A percentile compares a stretch with the other conserved stretches of the same genome.
Conservation (phyloP, 352 stramenopile species). For the Globisporangium rhizosaccharum region DNA sequence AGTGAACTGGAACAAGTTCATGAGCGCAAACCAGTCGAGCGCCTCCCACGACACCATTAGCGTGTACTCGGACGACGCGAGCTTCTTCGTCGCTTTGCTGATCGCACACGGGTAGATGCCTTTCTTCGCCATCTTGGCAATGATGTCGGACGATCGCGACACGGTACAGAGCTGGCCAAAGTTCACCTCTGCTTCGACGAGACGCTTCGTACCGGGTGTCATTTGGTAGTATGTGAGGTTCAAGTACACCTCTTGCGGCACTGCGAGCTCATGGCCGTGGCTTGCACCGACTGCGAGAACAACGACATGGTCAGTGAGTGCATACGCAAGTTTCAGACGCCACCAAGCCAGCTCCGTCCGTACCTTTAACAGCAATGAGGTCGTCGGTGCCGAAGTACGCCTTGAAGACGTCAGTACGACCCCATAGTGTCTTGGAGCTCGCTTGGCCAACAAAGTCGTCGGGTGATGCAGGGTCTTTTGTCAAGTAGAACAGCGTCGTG, state of each 20-base stretch:
- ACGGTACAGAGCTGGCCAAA: slow-evolving; percentile 77
- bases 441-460: slow-evolving; percentile 55
- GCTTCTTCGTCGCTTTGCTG: slow-evolving; percentile 54
- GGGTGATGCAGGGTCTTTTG: slow-evolving; percentile 52
- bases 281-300: slow-evolving; percentile 27
- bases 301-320: background rate
- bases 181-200: slow-evolving; percentile 60
- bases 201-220: slow-evolving; percentile 46
- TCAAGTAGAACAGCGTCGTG: slow-evolving; percentile 89
- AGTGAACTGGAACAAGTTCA: slow-evolving; percentile 96
- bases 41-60: slow-evolving; percentile 88
- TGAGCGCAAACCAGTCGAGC: slow-evolving; percentile 91
- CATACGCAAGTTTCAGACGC: background rate
- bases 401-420: slow-evolving; percentile 42
- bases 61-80: slow-evolving; percentile 72
- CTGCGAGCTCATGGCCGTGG: slow-evolving; percentile 37
- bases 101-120: slow-evolving; percentile 51
- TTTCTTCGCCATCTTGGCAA: slow-evolving; percentile 70
- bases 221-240: slow-evolving; percentile 83
- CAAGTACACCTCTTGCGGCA: slow-evolving; percentile 68
- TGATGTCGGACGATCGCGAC: slow-evolving; percentile 43
- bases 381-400: slow-evolving; percentile 54
- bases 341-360: background rate
- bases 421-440: slow-evolving; percentile 37
- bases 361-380: slow-evolving; percentile 74